Evolutionary conservation across 345 rosid genomes (phyloP).

Genomic region (Limnanthes douglasii): DNA sequence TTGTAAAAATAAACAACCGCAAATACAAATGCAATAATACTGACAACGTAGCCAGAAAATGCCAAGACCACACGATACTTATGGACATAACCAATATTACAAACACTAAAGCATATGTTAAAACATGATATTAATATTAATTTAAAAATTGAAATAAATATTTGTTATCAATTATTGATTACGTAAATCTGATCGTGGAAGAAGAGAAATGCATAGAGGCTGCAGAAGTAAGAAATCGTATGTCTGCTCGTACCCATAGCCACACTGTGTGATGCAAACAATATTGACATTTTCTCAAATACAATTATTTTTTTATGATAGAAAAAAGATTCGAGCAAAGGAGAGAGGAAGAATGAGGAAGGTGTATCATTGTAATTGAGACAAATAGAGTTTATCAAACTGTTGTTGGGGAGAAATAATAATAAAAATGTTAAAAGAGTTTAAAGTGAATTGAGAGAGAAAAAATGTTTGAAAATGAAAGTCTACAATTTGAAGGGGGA

Average conservation of each 20-base stretch:
- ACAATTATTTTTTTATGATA: conserved; percentile 31
- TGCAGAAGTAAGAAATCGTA: conserved; percentile 83
- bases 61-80: conserved; percentile 73
- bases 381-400: conserved; percentile 50
- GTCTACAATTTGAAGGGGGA: no score
- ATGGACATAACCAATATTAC: conserved; percentile 52
- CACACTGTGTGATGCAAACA: conserved; percentile 66
- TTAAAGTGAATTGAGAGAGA: no score
- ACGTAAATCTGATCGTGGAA: conserved; percentile 46
- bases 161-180: not conserved
- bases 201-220: conserved; percentile 36
- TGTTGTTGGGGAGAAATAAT: no score
- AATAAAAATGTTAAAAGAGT: no score
- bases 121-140: not conserved
- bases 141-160: not conserved
- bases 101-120: conserved; percentile 30
- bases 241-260: conserved; percentile 85
- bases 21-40: conserved; percentile 47
- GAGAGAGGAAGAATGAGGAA: conserved; percentile 6
- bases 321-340: conserved; percentile 18
- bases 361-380: conserved; percentile 12
- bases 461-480: no score
- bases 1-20: conserved; percentile 38
- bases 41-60: conserved; percentile 54
- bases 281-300: conserved; percentile 91